Evolutionary conservation across 495 filamentous ascomycete genomes (phyloP), one percentile per base, ranked within the genome.

Genomic region (Lasiosphaeria ovina): DNA sequence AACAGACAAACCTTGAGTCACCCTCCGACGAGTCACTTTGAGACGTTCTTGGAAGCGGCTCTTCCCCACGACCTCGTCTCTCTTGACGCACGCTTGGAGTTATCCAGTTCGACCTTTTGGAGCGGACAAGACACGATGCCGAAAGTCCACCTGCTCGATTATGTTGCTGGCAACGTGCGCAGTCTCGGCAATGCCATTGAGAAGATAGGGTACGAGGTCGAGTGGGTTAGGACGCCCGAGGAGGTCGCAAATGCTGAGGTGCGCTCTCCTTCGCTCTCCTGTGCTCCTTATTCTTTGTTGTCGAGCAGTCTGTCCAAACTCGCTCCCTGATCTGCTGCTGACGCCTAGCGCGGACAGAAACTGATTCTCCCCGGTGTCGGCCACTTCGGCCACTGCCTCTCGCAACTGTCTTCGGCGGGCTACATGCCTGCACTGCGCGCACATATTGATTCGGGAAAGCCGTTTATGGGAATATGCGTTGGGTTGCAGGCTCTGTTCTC

Each of bases 401-500:
- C 85, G 34, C 90, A 94, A 67, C 83, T 98, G 55, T 79, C 87
- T 9, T 78, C 82, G 17, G 89, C 91, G 35, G 91, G 90, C 55
- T 98, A 91, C 73, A 72, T 92, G 51, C 86, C 88, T 57, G 89
- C 92, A 4, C 85, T 98, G 42, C 85, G 80, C 63, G 76, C 83
- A 58, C 91, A 96, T 75, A 90, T 98, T 64, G 80, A 86, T 42
- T 83, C 88, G 10, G 92, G 91, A 7, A 97, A 97, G 71, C 93
- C 92, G 3, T 98, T 98, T 71, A 93, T 98, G 89, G 94, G 91
- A 4, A 97, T 98, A 55, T 98, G 94, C 69, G 94, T 98, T 57
- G 94, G 94, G 0, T 72, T 97, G 6, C 94, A 98, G 70, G 92
- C 90, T 1, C 76, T 98, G 4, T 98, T 97, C 65, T 81, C 88